Evolutionary conservation across 805 yeast species (phyloP).

Genomic region (Monosporozyma solicola): DNA sequence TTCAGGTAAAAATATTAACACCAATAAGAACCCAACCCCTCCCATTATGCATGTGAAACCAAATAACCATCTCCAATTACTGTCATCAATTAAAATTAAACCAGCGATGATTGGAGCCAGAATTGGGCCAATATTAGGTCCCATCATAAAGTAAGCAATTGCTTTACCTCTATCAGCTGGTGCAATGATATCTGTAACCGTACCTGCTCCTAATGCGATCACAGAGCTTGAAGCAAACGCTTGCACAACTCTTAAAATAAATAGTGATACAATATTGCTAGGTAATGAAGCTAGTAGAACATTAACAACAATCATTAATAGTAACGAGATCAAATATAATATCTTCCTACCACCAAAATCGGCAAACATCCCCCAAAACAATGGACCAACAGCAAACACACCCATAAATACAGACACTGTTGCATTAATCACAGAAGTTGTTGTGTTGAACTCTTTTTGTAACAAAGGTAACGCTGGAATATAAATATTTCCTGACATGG

Average conservation of each 20-base stretch:
- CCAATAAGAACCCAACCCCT: conserved; percentile 42
- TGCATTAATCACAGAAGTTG: conserved; percentile 40
- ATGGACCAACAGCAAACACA: conserved; percentile 46
- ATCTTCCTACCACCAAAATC: conserved; percentile 60
- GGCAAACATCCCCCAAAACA: conserved; percentile 48
- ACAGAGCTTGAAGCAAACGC: conserved; percentile 84
- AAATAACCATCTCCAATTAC: conserved; percentile 79
- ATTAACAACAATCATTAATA: conserved; percentile 51
- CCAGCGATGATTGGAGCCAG: conserved; percentile 83
- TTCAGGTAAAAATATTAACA: conserved; percentile 64
- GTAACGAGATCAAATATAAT: conserved; percentile 47
- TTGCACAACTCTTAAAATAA: conserved; percentile 58
- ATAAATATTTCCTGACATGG: conserved; percentile 48
- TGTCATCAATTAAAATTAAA: conserved; percentile 54
- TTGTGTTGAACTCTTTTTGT: conserved; percentile 33
- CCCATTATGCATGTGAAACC: conserved; percentile 67
- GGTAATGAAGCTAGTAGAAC: conserved; percentile 55
- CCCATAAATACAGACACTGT: conserved; percentile 53
- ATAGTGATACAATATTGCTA: conserved; percentile 58
- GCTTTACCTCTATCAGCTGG: conserved; percentile 68
- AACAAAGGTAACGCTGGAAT: conserved; percentile 45
- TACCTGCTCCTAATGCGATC: conserved; percentile 87
- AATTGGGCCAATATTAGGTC: conserved; percentile 82
- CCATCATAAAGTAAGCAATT: conserved; percentile 76
- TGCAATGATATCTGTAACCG: conserved; percentile 66